Conservation (phyloP, 1,139 yeast genomes). For the Magnusiomyces ingens region DNA sequence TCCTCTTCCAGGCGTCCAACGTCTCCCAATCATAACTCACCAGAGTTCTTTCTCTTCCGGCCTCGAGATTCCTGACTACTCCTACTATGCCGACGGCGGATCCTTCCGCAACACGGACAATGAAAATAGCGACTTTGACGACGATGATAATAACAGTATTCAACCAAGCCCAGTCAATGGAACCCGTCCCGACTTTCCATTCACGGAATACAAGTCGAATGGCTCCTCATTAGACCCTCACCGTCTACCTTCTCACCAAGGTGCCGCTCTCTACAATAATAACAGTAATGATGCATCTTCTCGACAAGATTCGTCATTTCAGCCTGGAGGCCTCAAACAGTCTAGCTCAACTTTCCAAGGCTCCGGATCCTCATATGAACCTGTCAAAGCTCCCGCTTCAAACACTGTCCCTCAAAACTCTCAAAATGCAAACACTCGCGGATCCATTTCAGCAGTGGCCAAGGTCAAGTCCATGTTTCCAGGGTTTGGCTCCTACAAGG, state of each 20-base stretch:
- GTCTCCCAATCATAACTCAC: neutral
- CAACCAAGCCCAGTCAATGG: neutral
- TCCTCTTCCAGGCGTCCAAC: neutral
- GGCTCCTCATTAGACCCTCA: neutral
- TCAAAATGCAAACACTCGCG: too few relatives aligned
- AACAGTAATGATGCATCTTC: neutral
- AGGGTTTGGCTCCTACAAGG: constrained; percentile 13
- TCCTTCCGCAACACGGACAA: neutral
- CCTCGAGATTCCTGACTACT: constrained; percentile 3
- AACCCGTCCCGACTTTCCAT: neutral
- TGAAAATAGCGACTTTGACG: neutral
- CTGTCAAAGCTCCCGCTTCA: too few relatives aligned
- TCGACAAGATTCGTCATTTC: too few relatives aligned
- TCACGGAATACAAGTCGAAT: neutral
- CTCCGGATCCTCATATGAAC: too few relatives aligned
- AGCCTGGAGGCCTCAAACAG: too few relatives aligned
- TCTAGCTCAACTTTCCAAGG: too few relatives aligned
- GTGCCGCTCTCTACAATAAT: neutral
- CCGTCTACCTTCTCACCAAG: constrained; percentile 1
- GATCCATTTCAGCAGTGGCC: constrained; percentile 6
- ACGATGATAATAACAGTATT: neutral
- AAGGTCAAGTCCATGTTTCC: constrained; percentile 16
- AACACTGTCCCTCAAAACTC: too few relatives aligned
- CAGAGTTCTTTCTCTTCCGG: neutral
- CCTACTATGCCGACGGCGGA: neutral